A percentile compares a stretch with the other conserved stretches of the same genome.
Evolutionary conservation across 805 yeast genomes (phyloP).

Genomic region (Lipomyces anomalus): DNA sequence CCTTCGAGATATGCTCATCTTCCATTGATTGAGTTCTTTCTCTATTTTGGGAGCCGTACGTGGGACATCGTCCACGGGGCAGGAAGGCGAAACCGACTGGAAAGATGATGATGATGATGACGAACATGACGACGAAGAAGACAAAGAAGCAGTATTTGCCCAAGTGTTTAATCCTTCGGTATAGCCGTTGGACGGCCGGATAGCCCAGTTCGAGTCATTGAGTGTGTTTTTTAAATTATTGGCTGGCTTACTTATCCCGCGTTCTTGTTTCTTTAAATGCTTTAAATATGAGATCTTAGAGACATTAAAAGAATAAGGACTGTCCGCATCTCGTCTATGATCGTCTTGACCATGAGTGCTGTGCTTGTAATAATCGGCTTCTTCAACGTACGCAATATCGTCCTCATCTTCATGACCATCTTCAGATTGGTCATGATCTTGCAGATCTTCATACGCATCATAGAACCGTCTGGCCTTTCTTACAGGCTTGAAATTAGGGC

Average conservation of each 20-base stretch:
- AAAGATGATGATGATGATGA: neutral
- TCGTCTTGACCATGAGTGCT: too few relatives aligned
- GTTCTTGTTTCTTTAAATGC: too few relatives aligned
- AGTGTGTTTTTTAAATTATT: neutral
- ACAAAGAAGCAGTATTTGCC: neutral
- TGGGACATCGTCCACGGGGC: too few relatives aligned
- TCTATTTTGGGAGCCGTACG: neutral
- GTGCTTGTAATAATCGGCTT: neutral
- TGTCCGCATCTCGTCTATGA: neutral
- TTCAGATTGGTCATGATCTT: too few relatives aligned
- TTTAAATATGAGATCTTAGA: too few relatives aligned
- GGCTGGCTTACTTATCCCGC: too few relatives aligned
- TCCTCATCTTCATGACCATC: neutral
- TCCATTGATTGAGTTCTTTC: constrained; percentile 14
- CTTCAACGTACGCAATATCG: neutral
- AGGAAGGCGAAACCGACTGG: neutral
- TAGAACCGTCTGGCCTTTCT: neutral
- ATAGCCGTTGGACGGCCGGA: neutral
- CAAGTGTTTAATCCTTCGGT: neutral
- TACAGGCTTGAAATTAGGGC: neutral
- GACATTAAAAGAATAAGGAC: too few relatives aligned
- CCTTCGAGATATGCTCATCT: constrained; percentile 14
- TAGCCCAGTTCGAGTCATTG: neutral
- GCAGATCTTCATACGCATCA: neutral
- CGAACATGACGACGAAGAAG: neutral